These are phyloP conservation scores for Fusarium sp. DNA, from an alignment of 2,329 filamentous ascomycete species.

Conservation along the genomic window DNA sequence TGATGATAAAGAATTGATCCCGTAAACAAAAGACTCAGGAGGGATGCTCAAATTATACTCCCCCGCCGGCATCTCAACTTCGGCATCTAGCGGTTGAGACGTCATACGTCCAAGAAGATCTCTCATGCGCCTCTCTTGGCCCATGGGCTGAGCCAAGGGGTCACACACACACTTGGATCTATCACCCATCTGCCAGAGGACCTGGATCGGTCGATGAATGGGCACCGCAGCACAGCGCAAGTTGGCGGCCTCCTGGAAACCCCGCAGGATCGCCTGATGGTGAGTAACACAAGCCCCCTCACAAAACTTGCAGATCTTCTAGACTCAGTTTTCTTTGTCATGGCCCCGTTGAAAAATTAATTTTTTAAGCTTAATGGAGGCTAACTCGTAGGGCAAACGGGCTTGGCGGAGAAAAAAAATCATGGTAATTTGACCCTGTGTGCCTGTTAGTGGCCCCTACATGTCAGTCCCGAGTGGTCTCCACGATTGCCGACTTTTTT, in stretches of 20 bases:
- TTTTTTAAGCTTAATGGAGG: not conserved
- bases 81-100: not conserved
- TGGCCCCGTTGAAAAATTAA: not conserved
- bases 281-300: slow-evolving; percentile 3
- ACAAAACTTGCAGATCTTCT: not conserved
- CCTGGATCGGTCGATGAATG: slow-evolving; percentile 6
- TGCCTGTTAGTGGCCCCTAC: not conserved
- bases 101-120: slow-evolving; percentile 2
- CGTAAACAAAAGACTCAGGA: not conserved
- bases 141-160: slow-evolving; percentile 7
- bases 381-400: not conserved
- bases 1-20: not conserved
- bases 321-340: not conserved
- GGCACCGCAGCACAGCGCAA: not conserved
- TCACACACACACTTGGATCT: not conserved
- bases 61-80: not conserved
- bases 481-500: not conserved
- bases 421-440: not conserved
- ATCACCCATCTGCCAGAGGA: not conserved
- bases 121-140: slow-evolving; percentile 3
- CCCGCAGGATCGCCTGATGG: slow-evolving; percentile 12
- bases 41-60: not conserved
- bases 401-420: not conserved
- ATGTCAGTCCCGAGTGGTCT: not conserved
- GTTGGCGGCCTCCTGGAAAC: slow-evolving; percentile 11